Evolutionary conservation across 306 rosid genomes (phyloP), one percentile per base, ranked within the genome.

Genomic region (Cyclanthera cordifolia): DNA sequence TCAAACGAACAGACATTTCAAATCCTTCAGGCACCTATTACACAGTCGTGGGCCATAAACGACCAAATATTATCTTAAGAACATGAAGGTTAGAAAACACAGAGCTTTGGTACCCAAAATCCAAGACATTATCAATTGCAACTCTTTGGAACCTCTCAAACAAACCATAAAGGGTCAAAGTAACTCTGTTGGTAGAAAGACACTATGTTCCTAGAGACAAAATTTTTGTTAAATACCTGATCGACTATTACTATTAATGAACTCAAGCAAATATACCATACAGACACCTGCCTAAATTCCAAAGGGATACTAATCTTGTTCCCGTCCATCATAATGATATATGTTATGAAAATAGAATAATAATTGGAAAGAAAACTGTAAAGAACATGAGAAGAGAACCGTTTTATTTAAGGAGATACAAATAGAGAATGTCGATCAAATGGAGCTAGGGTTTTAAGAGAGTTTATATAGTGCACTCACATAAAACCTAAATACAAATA

Each of bases 1-100:
- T 94, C 80, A 94, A 78, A 56, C 91, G 97, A 72, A 90, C 94
- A 81, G 73, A 66, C 97, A 94, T 83, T 86, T 94, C 99, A 78
- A 94, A 88, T 68, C 99, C 99, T 81, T 88, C 86, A 0, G 97
- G 99, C 9, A 94, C 95, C 95, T 88, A 77, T 67, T 67, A 76
- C 54, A 65, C 37, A 72, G 55, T 2, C n/a, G 67, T 25, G 73
- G 30, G 45, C 37, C 46, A 16, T 21, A 57, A 63, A 58, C 70
- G 0, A 51, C 47, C 17, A 75, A 53, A 60, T 32, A 78, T 16
- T 50, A 17, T 50, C 17, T n/a, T 66, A 32, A 60, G 28, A 41
- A 72, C 28, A 20, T 45, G 30, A 12, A 64, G 34, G 34, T 64
- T 43, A 43, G 37, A 39, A 28, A 49, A 28, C 59, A 67, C 56